Conservation (phyloP, 345 rosid species). For the Triadica sebifera region DNA sequence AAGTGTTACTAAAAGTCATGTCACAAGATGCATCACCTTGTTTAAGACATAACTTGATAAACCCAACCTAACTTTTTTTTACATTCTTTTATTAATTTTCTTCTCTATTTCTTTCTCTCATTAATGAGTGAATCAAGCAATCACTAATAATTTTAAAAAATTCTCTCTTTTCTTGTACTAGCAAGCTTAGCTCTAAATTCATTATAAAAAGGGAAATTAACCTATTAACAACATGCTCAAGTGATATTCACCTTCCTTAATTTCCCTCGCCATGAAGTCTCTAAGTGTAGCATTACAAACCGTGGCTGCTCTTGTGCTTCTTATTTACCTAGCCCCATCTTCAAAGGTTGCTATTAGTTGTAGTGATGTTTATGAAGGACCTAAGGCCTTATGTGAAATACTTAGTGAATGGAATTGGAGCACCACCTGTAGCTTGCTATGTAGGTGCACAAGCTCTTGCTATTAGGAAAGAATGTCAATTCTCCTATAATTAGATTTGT, state of each 20-base stretch:
- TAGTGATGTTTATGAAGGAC: slow-evolving; percentile 52
- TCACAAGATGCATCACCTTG: no score
- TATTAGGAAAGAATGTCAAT: no score
- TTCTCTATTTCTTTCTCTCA: slow-evolving; percentile 20
- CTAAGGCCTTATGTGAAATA: slow-evolving; percentile 67
- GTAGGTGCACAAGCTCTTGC: no score
- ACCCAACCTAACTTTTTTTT: slow-evolving; percentile 10
- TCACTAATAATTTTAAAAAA: background rate
- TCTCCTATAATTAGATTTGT: no score
- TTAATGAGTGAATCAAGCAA: background rate
- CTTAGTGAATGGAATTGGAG: slow-evolving; percentile 53
- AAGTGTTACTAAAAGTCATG: no score
- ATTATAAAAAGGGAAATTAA: slow-evolving; percentile 14
- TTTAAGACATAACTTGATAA: background rate
- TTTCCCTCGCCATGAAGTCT: slow-evolving; percentile 25
- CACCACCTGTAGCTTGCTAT: no score
- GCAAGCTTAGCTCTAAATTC: slow-evolving; percentile 13
- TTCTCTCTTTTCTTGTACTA: slow-evolving; percentile 13
- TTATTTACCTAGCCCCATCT: slow-evolving; percentile 32
- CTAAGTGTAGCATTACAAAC: slow-evolving; percentile 15
- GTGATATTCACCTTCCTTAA: no score
- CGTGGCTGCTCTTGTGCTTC: slow-evolving; percentile 24
- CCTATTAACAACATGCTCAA: background rate
- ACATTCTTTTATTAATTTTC: background rate
- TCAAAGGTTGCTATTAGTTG: slow-evolving; percentile 55